These are phyloP conservation scores for Sequoiadendron giganteum DNA, from an alignment of 75 land plant species.

Conservation along the genomic window DNA sequence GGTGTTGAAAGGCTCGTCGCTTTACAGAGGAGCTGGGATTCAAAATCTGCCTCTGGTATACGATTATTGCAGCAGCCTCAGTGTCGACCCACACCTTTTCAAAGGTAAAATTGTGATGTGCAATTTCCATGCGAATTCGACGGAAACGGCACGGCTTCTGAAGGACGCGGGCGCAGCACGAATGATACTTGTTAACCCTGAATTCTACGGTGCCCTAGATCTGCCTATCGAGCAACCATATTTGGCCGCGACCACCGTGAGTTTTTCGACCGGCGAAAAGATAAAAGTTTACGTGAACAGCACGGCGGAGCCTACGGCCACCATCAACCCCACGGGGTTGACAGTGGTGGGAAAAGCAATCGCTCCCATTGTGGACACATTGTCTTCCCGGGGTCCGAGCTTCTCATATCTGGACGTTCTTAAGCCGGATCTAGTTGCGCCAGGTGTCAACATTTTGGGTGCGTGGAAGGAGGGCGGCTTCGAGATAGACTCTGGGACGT, in stretches of 20 bases:
- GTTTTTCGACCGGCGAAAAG: constrained; percentile 13
- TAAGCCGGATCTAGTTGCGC: constrained; percentile 53
- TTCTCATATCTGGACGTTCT: constrained; percentile 25
- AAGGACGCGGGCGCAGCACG: constrained; percentile 33
- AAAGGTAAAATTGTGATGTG: neutral
- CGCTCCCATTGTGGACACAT: constrained; percentile 59
- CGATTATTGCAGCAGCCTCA: neutral
- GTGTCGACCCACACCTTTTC: neutral
- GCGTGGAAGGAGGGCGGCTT: constrained; percentile 33
- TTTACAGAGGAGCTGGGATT: neutral
- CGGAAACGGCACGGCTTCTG: constrained; percentile 13
- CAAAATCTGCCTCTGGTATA: neutral
- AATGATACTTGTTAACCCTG: constrained; percentile 16
- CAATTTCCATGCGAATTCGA: neutral
- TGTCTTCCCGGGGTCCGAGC: constrained; percentile 61
- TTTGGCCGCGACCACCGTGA: constrained; percentile 9
- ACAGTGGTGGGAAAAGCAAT: neutral
- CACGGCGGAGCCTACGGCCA: constrained; percentile 2
- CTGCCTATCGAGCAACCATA: too few relatives aligned
- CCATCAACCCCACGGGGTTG: neutral
- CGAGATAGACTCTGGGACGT: constrained; percentile 51
- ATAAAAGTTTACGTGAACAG: constrained; percentile 24
- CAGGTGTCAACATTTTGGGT: constrained; percentile 43
- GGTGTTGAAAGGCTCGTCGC: neutral
- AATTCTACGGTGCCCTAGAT: neutral